Evolutionary conservation across 495 filamentous ascomycete species (phyloP).

Genomic region (Zalerion maritima): DNA sequence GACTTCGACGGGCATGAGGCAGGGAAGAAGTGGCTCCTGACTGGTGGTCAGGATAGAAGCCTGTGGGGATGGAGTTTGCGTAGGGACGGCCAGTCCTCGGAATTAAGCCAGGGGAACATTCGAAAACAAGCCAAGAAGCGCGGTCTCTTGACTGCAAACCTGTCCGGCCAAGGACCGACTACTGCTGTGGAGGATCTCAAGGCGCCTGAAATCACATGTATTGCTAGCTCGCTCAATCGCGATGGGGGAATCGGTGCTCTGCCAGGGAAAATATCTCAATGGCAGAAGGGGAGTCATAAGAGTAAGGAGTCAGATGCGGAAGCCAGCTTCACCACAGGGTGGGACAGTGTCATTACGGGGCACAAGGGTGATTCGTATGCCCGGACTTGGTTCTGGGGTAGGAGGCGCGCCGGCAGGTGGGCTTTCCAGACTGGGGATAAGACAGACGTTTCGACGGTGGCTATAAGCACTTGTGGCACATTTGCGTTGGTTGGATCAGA

Average conservation of each 20-base stretch:
- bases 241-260: slow-evolving; percentile 81
- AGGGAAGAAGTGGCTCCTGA: slow-evolving; percentile 86
- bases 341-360: slow-evolving; percentile 95
- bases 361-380: slow-evolving; percentile 74
- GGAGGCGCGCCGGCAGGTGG: slow-evolving; percentile 86
- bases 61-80: slow-evolving; percentile 92
- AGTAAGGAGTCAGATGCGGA: slow-evolving; percentile 41
- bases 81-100: slow-evolving; percentile 83
- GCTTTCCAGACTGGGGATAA: slow-evolving; percentile 76
- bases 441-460: slow-evolving; percentile 71
- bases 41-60: slow-evolving; percentile 72
- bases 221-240: slow-evolving; percentile 79
- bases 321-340: slow-evolving; percentile 61
- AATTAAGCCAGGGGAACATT: slow-evolving; percentile 78
- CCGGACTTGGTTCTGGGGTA: slow-evolving; percentile 95
- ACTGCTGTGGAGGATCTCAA: slow-evolving; percentile 61
- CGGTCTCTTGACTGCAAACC: slow-evolving; percentile 42
- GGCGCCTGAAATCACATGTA: slow-evolving; percentile 75
- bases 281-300: slow-evolving; percentile 53
- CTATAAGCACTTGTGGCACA: slow-evolving; percentile 79
- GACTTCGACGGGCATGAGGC: slow-evolving; percentile 80
- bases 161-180: slow-evolving; percentile 32
- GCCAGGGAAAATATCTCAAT: slow-evolving; percentile 52
- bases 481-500: slow-evolving; percentile 86
- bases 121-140: slow-evolving; percentile 72